Conservation (phyloP, 345 rosid genomes). For the Moringa oleifera region DNA sequence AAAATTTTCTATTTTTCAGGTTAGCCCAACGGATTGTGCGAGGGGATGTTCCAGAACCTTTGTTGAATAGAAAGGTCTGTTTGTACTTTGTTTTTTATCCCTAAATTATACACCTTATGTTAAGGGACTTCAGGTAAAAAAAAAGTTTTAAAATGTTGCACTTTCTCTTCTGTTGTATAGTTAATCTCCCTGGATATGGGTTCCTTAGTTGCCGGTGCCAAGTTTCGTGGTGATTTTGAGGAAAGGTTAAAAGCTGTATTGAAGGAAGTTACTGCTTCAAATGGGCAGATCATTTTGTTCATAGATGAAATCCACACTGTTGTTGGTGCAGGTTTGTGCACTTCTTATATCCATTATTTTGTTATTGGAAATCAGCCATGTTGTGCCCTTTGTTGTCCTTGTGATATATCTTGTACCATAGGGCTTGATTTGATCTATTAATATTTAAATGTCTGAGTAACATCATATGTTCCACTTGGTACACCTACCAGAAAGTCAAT, state of each 20-base stretch:
- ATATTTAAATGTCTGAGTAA: neutral
- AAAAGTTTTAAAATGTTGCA: neutral
- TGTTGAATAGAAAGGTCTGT: slow-evolving; percentile 56
- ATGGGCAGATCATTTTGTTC: slow-evolving; percentile 81
- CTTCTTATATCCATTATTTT: neutral
- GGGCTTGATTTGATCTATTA: neutral
- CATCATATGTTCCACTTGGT: too few relatives aligned
- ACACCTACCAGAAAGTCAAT: too few relatives aligned
- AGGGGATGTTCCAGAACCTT: slow-evolving; percentile 92
- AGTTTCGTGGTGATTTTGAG: slow-evolving; percentile 79
- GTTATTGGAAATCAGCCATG: too few relatives aligned
- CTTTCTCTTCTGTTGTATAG: slow-evolving; percentile 28
- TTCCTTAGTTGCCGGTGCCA: slow-evolving; percentile 87
- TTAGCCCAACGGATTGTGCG: slow-evolving; percentile 77
- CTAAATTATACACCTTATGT: too few relatives aligned
- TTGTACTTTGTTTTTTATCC: too few relatives aligned
- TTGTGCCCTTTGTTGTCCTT: too few relatives aligned
- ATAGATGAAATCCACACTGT: slow-evolving; percentile 94
- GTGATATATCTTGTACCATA: neutral
- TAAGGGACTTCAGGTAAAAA: neutral
- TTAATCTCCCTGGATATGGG: slow-evolving; percentile 89
- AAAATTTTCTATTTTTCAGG: slow-evolving; percentile 30
- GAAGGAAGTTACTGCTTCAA: slow-evolving; percentile 87
- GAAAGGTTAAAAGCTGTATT: slow-evolving; percentile 84
- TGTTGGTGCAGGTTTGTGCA: slow-evolving; percentile 70